phyloP scores from a whole-genome alignment of 2,329 filamentous ascomycete species.

The Fusarium buharicum region DNA sequence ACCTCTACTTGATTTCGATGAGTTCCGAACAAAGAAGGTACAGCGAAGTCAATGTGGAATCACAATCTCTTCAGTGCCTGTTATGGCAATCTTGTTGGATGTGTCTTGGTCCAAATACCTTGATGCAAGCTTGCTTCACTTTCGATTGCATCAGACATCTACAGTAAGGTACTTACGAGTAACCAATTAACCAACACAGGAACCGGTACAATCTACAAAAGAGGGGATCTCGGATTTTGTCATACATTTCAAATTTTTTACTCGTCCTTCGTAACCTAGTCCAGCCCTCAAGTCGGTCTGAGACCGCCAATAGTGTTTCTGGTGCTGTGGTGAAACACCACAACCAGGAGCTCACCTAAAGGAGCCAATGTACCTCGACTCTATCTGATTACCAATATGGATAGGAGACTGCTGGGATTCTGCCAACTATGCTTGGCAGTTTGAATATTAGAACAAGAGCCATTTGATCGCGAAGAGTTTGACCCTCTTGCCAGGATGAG shows the following conservation, averaged over 20 bases:
- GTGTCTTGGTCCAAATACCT: no score
- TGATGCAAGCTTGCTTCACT: background rate
- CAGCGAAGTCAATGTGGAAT: constrained; percentile 8
- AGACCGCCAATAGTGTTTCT: constrained; percentile 26
- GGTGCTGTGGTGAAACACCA: constrained; percentile 37
- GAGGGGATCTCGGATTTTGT: constrained; percentile 1
- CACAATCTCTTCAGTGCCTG: background rate
- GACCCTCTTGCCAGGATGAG: constrained; percentile 28
- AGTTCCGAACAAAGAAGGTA: constrained; percentile 1
- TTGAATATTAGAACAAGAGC: constrained; percentile 16
- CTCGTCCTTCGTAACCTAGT: constrained; percentile 6
- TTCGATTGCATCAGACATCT: constrained; percentile 4
- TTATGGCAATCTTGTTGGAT: background rate
- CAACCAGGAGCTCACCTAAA: constrained; percentile 21
- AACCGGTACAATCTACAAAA: background rate
- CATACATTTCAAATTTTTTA: constrained; percentile 28
- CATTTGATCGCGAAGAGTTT: constrained; percentile 22
- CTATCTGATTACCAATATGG: constrained; percentile 28
- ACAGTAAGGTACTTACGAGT: background rate
- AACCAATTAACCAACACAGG: background rate
- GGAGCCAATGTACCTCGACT: constrained; percentile 22
- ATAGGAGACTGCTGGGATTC: constrained; percentile 17
- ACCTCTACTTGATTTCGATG: constrained; percentile 1
- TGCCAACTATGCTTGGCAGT: constrained; percentile 23
- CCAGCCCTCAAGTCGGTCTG: constrained; percentile 15